These are phyloP conservation scores for Balansia obtecta DNA, from an alignment of 2,329 filamentous ascomycete genomes.

Conservation along the genomic window DNA sequence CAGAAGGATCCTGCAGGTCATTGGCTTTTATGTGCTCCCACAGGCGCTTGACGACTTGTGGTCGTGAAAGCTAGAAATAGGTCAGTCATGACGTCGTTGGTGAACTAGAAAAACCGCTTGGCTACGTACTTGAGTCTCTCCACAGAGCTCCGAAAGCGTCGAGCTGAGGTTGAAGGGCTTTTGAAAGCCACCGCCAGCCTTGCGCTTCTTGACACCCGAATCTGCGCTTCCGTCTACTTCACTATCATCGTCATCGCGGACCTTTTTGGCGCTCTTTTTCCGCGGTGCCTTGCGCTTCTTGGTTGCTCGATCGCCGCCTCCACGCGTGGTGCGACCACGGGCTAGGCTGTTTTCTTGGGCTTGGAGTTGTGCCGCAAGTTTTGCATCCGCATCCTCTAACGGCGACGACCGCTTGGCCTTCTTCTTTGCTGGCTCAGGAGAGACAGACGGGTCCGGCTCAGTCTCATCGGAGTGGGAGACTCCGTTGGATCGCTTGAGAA, in stretches of 20 bases:
- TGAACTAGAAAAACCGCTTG: not conserved
- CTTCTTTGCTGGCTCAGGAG: slow-evolving; percentile 39
- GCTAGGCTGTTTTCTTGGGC: slow-evolving; percentile 72
- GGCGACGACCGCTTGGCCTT: slow-evolving; percentile 54
- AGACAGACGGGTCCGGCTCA: slow-evolving; percentile 34
- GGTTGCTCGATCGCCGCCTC: slow-evolving; percentile 49
- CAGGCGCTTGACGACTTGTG: slow-evolving; percentile 90
- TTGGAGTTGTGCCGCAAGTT: slow-evolving; percentile 76
- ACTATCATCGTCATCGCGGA: slow-evolving; percentile 69
- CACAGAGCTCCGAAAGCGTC: slow-evolving; percentile 56
- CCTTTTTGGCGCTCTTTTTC: slow-evolving; percentile 66
- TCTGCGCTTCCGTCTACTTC: slow-evolving; percentile 53
- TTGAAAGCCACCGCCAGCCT: slow-evolving; percentile 87
- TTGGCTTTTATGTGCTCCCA: slow-evolving; percentile 91
- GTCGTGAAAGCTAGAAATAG: slow-evolving; percentile 63
- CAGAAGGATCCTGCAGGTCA: slow-evolving; percentile 76
- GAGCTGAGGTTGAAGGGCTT: slow-evolving; percentile 67
- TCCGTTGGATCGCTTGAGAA: slow-evolving; percentile 25
- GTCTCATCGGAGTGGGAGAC: slow-evolving; percentile 29
- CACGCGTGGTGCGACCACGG: slow-evolving; percentile 61
- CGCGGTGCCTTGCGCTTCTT: slow-evolving; percentile 56
- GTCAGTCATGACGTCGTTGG: not conserved
- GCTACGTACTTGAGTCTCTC: slow-evolving; percentile 48
- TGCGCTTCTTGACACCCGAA: slow-evolving; percentile 53
- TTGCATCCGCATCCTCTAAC: slow-evolving; percentile 67